phyloP scores from a whole-genome alignment of 169 alveolate genomes.

The Neospora caninum region DNA sequence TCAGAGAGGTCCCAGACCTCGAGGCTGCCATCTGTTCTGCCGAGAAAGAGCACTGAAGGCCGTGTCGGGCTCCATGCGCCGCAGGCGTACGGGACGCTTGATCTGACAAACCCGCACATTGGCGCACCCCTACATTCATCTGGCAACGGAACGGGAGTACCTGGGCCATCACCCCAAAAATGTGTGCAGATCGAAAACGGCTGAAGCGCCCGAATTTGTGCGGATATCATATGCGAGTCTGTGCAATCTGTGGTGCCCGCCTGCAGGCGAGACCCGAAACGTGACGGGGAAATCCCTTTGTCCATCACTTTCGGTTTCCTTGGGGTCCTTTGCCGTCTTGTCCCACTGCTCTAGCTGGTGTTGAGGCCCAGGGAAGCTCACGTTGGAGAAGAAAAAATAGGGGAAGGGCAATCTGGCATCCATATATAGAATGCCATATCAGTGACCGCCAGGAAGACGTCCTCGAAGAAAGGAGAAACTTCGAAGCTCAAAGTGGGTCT shows the following conservation, averaged over 20 bases:
- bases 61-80: slow-evolving; percentile 67
- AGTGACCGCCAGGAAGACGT: slow-evolving; percentile 37
- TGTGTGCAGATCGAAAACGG: no score
- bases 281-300: no score
- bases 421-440: slow-evolving; percentile 57
- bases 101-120: slow-evolving; percentile 24
- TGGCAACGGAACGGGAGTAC: neutral
- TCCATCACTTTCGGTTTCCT: no score
- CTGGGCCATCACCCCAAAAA: no score
- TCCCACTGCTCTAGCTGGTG: no score
- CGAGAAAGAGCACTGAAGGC: slow-evolving; percentile 64
- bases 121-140: neutral
- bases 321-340: no score
- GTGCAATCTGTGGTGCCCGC: no score
- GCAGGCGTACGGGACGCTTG: slow-evolving; percentile 46
- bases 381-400: slow-evolving; percentile 65
- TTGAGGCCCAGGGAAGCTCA: neutral
- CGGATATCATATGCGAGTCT: no score
- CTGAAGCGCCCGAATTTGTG: no score
- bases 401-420: slow-evolving; percentile 53
- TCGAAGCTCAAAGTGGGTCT: slow-evolving; percentile 51
- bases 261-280: no score
- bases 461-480: slow-evolving; percentile 54
- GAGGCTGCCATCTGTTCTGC: slow-evolving; percentile 51
- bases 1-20: slow-evolving; percentile 66